Percentiles rank a stretch among this genome's conserved stretches.
phyloP scores from a whole-genome alignment of 805 yeast genomes.

The Nakazawaea holstii region DNA sequence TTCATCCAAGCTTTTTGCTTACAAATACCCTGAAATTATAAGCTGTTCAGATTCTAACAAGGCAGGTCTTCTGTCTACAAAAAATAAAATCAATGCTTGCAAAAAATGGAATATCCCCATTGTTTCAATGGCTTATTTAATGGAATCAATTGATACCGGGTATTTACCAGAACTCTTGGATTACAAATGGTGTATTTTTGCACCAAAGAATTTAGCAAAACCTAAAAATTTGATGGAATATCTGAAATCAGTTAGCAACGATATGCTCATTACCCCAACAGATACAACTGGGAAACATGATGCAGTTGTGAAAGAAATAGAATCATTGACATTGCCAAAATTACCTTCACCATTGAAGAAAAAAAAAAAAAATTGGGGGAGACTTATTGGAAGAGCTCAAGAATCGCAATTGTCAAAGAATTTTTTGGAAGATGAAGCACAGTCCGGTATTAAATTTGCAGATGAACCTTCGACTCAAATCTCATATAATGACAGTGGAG shows the following conservation, averaged over 20 bases:
- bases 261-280: background rate
- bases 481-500: constrained; percentile 6
- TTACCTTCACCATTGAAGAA: constrained; percentile 52
- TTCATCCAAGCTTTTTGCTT: constrained; percentile 37
- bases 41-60: constrained; percentile 21
- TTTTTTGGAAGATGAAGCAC: constrained; percentile 1
- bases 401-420: constrained; percentile 25
- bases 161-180: constrained; percentile 36
- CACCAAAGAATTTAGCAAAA: constrained; percentile 29
- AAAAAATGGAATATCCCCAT: constrained; percentile 54
- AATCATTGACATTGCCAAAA: constrained; percentile 23
- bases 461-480: constrained; percentile 7
- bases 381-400: constrained; percentile 37
- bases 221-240: constrained; percentile 21
- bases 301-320: constrained; percentile 14
- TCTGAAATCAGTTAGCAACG: constrained; percentile 4
- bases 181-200: constrained; percentile 51
- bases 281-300: constrained; percentile 11
- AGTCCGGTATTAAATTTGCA: background rate
- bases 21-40: constrained; percentile 19
- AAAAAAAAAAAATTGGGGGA: constrained; percentile 37
- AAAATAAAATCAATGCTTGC: constrained; percentile 52
- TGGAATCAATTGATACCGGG: constrained; percentile 41
- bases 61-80: constrained; percentile 35
- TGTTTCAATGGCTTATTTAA: constrained; percentile 47